Evolutionary conservation across 345 rosid species (phyloP), one percentile per base, ranked within the genome.

Genomic region (Acer campestre): DNA sequence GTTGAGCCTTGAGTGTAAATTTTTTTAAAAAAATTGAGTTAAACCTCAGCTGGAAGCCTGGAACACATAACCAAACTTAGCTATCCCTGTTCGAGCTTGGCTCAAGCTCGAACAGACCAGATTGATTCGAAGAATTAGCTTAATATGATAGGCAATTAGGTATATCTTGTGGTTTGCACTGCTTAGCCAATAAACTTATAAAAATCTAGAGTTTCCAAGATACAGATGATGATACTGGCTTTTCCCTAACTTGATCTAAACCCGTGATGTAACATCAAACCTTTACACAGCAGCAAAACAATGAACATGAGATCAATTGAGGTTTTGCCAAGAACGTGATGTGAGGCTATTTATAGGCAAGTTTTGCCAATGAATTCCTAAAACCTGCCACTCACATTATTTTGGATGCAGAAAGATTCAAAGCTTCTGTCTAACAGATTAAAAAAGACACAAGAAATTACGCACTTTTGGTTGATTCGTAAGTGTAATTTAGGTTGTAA

Each of bases 101-200:
- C 14, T 40, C 68, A 67, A 55, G 66, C 55, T 38, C n/a, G n/a
- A 23, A 59, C 25, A 17, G 55, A 72, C 42, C 79, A 66, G 23
- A 55, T 44, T 17, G 38, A 17, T 5, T 49, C 20, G 46, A 31
- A 56, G 62, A 25, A 3, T 42, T 46, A 2, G 38, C 14, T 59
- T 59, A 10, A 25, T 11, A 56, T 53, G 44, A 2, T 0, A 35
- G 10, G n/a, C 31, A 65, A 18, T 13, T 75, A n/a, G 27, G 48
- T 7, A 18, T 0, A 22, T 20, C 46, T 64, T 42, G 22, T 7
- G 22, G 35, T 61, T 59, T 42, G 23, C 13, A 69, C 49, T 0
- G 17, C 9, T 10, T 44, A 25, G 18, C 44, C 10, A 49, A 27
- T 63, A 3, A 22, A 22, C n/a, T 35, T 10, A 4, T 44, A 62